Percentiles rank a stretch among this genome's conserved stretches.
Conservation (phyloP, 768 basidiomycete genomes). For the Hemileccinum rubropunctum region DNA sequence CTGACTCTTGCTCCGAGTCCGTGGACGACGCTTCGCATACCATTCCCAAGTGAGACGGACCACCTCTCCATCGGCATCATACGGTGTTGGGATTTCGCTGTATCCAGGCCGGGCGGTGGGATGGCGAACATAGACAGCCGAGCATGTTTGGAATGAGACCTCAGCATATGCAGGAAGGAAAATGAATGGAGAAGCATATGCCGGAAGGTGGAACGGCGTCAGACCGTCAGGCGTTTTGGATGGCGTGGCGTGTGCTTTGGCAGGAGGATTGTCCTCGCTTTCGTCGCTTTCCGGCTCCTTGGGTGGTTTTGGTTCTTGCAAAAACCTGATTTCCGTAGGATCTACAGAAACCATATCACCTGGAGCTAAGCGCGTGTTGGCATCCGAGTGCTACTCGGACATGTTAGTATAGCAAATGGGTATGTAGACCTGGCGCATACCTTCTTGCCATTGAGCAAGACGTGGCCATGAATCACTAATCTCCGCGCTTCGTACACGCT, state of each 20-base stretch:
- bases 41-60: constrained; percentile 95
- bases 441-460: constrained; percentile 86
- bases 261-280: background rate
- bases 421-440: constrained; percentile 42
- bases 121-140: constrained; percentile 89
- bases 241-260: background rate
- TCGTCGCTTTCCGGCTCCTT: constrained; percentile 12
- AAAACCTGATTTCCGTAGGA: constrained; percentile 73
- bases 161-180: constrained; percentile 94
- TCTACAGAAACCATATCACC: constrained; percentile 94
- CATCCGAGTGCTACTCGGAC: constrained; percentile 63
- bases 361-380: constrained; percentile 86
- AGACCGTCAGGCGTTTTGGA: constrained; percentile 25
- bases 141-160: constrained; percentile 83
- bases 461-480: constrained; percentile 83
- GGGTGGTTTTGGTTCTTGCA: constrained; percentile 38
- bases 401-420: background rate
- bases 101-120: constrained; percentile 96
- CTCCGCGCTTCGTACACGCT: constrained; percentile 89
- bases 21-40: constrained; percentile 72
- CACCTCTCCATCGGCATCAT: constrained; percentile 92
- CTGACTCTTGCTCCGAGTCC: constrained; percentile 64
- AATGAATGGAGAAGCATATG: constrained; percentile 84
- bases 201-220: constrained; percentile 83
- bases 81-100: constrained; percentile 94